A percentile compares a stretch with the other conserved stretches of the same genome.
Conservation (phyloP, 805 yeast species). For the Saccharomyces eubayanus region DNA sequence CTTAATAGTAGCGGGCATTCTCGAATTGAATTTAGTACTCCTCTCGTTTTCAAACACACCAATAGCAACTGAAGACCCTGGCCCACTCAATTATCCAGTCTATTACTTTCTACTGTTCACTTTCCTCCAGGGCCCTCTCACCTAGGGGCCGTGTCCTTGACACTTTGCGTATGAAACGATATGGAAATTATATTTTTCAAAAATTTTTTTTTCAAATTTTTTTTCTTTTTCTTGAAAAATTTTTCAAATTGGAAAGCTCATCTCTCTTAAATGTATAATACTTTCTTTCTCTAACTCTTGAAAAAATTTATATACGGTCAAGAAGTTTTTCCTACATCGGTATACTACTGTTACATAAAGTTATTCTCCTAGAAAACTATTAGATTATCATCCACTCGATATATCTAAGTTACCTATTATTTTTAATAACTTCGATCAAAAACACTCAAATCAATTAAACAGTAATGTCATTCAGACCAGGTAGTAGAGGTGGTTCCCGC, state of each 20-base stretch:
- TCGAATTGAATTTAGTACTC: background rate
- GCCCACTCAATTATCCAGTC: background rate
- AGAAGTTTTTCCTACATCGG: background rate
- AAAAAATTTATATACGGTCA: background rate
- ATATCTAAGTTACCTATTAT: background rate
- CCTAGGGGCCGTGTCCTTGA: background rate
- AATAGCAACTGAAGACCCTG: background rate
- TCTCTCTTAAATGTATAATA: background rate
- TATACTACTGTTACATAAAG: background rate
- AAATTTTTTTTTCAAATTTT: background rate
- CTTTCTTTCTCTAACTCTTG: background rate
- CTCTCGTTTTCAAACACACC: background rate
- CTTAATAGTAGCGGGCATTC: conserved; percentile 37
- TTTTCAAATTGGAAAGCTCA: conserved; percentile 1
- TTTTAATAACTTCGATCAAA: background rate
- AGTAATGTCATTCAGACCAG: conserved; percentile 72
- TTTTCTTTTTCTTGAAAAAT: background rate
- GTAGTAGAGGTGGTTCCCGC: conserved; percentile 50
- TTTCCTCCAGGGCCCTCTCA: background rate
- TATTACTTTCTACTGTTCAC: background rate
- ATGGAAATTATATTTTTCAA: background rate
- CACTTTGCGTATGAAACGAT: background rate
- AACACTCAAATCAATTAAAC: conserved; percentile 1
- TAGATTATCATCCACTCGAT: background rate
- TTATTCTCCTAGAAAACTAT: background rate